Evolutionary conservation across 148 eudicot species (phyloP).

Genomic region (Cornus controversa): DNA sequence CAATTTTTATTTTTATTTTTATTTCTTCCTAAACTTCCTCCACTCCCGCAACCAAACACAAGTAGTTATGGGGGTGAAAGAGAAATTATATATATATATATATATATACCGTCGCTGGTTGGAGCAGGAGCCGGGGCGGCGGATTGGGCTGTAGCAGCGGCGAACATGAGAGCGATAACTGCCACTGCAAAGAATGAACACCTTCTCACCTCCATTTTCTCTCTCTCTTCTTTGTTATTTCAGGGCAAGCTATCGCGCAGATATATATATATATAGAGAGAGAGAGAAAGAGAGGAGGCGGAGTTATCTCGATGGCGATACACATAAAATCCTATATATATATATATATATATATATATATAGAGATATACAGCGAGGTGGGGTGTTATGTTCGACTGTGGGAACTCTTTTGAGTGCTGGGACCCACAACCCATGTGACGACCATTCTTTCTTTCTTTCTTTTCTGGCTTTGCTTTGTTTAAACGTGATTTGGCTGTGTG

Average conservation of each 20-base stretch:
- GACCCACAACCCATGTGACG: constrained; percentile 13
- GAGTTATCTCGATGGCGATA: background rate
- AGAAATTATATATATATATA: background rate
- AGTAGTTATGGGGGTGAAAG: background rate
- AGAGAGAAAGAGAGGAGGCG: background rate
- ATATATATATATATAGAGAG: background rate
- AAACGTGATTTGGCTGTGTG: background rate
- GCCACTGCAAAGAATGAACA: constrained; percentile 37
- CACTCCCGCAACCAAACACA: no score
- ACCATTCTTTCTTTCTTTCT: background rate
- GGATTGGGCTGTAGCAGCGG: constrained; percentile 34
- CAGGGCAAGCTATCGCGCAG: no score
- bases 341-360: no score
- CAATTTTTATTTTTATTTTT: no score
- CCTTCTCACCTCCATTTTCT: constrained; percentile 38
- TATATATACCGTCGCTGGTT: constrained; percentile 42
- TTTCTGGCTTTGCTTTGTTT: background rate
- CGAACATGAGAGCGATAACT: constrained; percentile 34
- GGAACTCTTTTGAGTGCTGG: background rate
- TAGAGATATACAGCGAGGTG: no score
- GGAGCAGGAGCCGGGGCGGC: constrained; percentile 50
- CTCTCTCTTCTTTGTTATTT: constrained; percentile 11
- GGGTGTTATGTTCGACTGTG: background rate
- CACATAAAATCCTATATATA: background rate
- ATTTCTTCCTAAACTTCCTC: no score